Base-by-base conservation (phyloP, 106 monocot species). In the Dioscorea alata region DNA sequence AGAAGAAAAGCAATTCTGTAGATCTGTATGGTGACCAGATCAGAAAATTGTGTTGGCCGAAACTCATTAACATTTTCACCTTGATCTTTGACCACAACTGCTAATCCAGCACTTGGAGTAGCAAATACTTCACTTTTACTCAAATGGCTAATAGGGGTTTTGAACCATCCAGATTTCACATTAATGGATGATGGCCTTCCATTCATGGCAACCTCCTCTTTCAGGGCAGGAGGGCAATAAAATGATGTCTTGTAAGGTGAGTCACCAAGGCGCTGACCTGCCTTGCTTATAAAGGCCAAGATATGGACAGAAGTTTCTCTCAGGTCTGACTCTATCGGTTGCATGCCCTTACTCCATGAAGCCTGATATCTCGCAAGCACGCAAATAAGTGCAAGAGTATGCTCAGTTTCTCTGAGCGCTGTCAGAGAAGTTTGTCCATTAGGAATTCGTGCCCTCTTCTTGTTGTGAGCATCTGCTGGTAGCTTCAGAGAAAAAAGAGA, bases 241-340 rank as follows among this genome's bases (percentile, higher is more conserved):
- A 70, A 68, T 31, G 50, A 8, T 21, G 2, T 48, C 28, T 63
- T 73, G 49, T 63, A 72, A 23, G 70, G 33, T 34, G 78, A 61
- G n/a, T 88, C 88, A 17, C 78, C 82, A 73, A 22, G 32, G 14
- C 62, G 72, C 18, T 74, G 83, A 54, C 8, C 35, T 67, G 76
- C 84, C 70, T 79, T 92, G 76, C 97, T 92, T 76, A 90, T 83
- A 62, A 92, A 89, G 23, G 97, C 89, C 66, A 97, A 61, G 56
- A 97, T 72, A 76, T 90, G 97, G 67, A 97, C 92, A 51, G 79
- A 32, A 32, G 56, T 78, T 65, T 97, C 92, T 57, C 78, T 89
- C 20, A 97, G 53, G 21, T 85, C 79, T 28, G 83, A 74, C 61
- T 83, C 79, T 33, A 83, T 78, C 71, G 79, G 82, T 61, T 79